Percentiles rank a stretch among this genome's conserved stretches.
These are phyloP conservation scores for Dipodascus albidus DNA, from an alignment of 805 yeast genomes.

Conservation along the genomic window DNA sequence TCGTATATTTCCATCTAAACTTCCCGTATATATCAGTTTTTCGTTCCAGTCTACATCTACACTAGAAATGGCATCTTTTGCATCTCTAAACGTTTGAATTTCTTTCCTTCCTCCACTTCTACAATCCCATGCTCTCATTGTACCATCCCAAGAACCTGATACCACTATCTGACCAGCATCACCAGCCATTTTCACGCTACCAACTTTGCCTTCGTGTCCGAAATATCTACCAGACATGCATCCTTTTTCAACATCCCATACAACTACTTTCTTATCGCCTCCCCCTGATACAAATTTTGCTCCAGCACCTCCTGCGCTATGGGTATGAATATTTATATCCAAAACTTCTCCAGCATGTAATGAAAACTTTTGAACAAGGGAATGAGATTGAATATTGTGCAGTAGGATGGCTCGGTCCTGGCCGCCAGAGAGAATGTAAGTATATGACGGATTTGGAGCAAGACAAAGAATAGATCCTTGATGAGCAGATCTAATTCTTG, in stretches of 20 bases:
- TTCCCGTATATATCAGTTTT: constrained; percentile 19
- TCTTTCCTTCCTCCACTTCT: constrained; percentile 20
- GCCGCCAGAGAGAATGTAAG: constrained; percentile 22
- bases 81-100: constrained; percentile 25
- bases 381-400: constrained; percentile 17
- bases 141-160: constrained; percentile 22
- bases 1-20: constrained; percentile 24
- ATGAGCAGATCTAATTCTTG: constrained; percentile 9
- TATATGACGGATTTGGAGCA: constrained; percentile 18
- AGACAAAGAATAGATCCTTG: constrained; percentile 20
- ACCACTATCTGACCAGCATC: constrained; percentile 20
- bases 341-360: constrained; percentile 23
- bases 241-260: constrained; percentile 24
- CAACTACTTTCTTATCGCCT: constrained; percentile 21
- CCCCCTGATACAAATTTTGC: constrained; percentile 24
- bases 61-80: constrained; percentile 24
- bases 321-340: constrained; percentile 17
- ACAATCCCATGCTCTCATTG: constrained; percentile 25
- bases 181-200: constrained; percentile 17
- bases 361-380: neutral
- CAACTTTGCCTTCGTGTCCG: constrained; percentile 21
- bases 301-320: constrained; percentile 12
- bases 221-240: constrained; percentile 15
- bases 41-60: constrained; percentile 13
- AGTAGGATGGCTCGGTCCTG: constrained; percentile 19